Conservation (phyloP, 2,329 filamentous ascomycete genomes). For the Colletotrichum salicis region DNA sequence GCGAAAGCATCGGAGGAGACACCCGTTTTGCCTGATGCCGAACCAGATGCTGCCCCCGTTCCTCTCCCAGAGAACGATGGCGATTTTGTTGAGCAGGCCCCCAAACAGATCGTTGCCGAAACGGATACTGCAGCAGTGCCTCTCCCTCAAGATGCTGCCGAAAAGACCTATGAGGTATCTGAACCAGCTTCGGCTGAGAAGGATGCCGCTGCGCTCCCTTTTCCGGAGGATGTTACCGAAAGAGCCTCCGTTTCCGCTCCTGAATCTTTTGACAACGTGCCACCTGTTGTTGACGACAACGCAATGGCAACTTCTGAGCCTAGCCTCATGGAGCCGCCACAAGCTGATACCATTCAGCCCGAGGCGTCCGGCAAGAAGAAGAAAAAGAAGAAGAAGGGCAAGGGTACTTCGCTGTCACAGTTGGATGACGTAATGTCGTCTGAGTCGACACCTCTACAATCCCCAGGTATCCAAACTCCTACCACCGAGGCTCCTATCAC, state of each 20-base stretch:
- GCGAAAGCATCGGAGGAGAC: background rate
- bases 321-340: background rate
- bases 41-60: background rate
- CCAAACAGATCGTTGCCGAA: background rate
- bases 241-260: background rate
- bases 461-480: background rate
- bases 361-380: constrained; percentile 38
- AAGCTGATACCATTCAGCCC: constrained; percentile 19
- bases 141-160: background rate
- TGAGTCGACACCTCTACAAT: constrained; percentile 17
- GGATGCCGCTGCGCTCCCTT: background rate
- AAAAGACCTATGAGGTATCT: background rate
- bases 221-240: background rate
- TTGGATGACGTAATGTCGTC: constrained; percentile 1
- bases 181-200: background rate
- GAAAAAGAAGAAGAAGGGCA: constrained; percentile 40
- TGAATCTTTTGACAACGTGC: constrained; percentile 1
- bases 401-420: constrained; percentile 11
- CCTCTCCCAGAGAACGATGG: background rate
- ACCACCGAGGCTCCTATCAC: background rate
- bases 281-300: background rate
- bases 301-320: constrained; percentile 8
- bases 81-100: background rate
- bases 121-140: background rate
- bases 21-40: background rate